phyloP scores from a whole-genome alignment of 2,329 filamentous ascomycete species.

The Dactylellina haptotyla region DNA sequence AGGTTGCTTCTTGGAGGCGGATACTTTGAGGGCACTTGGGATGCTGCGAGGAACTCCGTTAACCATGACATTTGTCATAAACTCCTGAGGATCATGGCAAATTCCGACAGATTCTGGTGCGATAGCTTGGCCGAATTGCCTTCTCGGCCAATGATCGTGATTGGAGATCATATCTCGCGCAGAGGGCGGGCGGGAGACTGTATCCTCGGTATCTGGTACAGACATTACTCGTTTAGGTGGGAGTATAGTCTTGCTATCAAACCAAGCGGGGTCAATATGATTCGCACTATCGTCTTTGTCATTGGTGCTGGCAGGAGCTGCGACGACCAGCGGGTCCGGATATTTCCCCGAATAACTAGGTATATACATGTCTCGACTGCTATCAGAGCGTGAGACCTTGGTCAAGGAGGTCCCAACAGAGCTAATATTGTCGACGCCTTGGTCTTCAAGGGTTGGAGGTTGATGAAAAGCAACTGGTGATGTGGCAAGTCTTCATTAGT shows the following conservation, averaged over 20 bases:
- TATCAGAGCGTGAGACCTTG: constrained; percentile 11
- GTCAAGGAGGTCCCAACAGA: constrained; percentile 25
- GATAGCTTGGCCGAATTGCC: not conserved
- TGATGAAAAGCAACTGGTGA: not conserved
- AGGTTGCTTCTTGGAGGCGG: constrained; percentile 6
- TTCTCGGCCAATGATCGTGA: not conserved
- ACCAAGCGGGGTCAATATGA: not conserved
- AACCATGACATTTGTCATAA: constrained; percentile 16
- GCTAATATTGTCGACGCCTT: constrained; percentile 14
- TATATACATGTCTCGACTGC: not conserved
- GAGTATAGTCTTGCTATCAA: not conserved
- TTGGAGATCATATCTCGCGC: not conserved
- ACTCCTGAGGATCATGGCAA: not conserved
- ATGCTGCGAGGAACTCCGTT: constrained; percentile 44
- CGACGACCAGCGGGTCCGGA: not conserved
- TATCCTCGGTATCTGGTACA: no score
- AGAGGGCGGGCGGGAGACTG: no score
- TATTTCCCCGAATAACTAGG: not conserved
- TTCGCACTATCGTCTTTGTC: not conserved
- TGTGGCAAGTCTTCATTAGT: constrained; percentile 17
- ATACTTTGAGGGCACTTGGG: constrained; percentile 23
- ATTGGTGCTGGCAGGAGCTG: not conserved
- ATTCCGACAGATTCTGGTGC: not conserved
- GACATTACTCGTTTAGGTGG: not conserved
- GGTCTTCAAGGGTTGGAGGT: not conserved